A percentile compares a stretch with the other conserved stretches of the same genome.
These are phyloP conservation scores for Mollisia scopiformis DNA, from an alignment of 2,329 filamentous ascomycete genomes.

Conservation along the genomic window DNA sequence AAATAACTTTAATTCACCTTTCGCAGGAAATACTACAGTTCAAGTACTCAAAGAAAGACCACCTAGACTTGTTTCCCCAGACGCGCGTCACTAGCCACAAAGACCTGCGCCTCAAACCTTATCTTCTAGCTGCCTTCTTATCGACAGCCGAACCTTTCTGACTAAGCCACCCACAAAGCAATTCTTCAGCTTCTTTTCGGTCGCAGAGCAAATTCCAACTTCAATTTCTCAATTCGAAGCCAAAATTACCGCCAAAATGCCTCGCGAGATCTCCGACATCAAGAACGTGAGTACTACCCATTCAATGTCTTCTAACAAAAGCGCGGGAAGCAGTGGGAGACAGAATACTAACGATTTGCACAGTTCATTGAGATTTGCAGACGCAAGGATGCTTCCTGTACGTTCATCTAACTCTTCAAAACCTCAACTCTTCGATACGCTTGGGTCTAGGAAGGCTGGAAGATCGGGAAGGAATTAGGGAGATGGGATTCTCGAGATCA, in stretches of 20 bases:
- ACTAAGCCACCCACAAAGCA: conserved; percentile 21
- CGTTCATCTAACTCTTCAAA: conserved; percentile 46
- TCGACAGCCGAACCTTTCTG: conserved; percentile 17
- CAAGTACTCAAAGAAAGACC: background rate
- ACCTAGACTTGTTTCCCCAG: background rate
- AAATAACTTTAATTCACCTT: background rate
- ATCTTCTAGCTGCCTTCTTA: conserved; percentile 8
- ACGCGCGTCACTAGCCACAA: conserved; percentile 19
- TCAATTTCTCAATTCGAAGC: conserved; percentile 24
- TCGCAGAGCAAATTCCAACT: conserved; percentile 12
- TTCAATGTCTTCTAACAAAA: conserved; percentile 2
- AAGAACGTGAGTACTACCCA: conserved; percentile 66
- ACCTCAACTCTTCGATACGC: background rate
- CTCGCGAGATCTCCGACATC: conserved; percentile 97
- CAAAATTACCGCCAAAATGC: conserved; percentile 76
- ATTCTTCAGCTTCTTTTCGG: conserved; percentile 14
- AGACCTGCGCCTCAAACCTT: conserved; percentile 5
- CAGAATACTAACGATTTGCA: conserved; percentile 9
- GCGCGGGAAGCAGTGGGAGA: background rate
- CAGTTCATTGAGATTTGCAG: conserved; percentile 99
- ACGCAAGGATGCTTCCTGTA: conserved; percentile 99
- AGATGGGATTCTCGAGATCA: background rate
- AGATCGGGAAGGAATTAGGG: background rate
- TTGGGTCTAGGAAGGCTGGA: background rate
- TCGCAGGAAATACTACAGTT: background rate